Evolutionary conservation across 345 rosid species (phyloP).

Genomic region (Luvunga scandens): DNA sequence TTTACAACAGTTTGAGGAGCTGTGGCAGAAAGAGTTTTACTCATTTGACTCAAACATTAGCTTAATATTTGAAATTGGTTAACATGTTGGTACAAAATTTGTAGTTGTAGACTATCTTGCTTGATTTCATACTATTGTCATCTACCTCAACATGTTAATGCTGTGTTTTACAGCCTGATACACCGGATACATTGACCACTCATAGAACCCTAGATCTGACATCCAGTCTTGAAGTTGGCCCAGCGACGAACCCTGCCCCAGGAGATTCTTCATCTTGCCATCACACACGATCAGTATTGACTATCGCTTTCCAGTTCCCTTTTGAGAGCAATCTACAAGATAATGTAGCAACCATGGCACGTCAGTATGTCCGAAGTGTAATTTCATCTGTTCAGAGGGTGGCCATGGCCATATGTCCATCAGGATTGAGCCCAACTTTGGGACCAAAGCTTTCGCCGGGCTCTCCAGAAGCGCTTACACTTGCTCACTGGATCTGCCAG

Average conservation of each 20-base stretch:
- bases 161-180: constrained; percentile 50
- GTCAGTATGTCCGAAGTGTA: constrained; percentile 85
- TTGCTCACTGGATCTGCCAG: constrained; percentile 88
- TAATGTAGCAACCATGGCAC: constrained; percentile 92
- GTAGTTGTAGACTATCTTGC: neutral
- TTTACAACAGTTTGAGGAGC: neutral
- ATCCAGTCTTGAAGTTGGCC: constrained; percentile 90
- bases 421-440: constrained; percentile 62
- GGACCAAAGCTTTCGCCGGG: constrained; percentile 77
- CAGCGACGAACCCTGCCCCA: constrained; percentile 43
- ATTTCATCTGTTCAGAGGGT: constrained; percentile 95
- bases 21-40: neutral
- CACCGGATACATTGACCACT: constrained; percentile 47
- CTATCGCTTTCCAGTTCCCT: constrained; percentile 98
- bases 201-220: constrained; percentile 89
- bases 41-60: neutral
- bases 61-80: neutral
- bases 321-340: constrained; percentile 85
- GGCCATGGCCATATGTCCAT: constrained; percentile 92
- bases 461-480: constrained; percentile 92
- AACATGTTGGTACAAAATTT: neutral
- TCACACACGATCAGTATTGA: constrained; percentile 70
- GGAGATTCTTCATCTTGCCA: constrained; percentile 54
- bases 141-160: constrained; percentile 2
- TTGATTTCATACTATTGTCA: neutral